Conservation (phyloP, 2,329 filamentous ascomycete species). For the Nothomitra cinnamomea region DNA sequence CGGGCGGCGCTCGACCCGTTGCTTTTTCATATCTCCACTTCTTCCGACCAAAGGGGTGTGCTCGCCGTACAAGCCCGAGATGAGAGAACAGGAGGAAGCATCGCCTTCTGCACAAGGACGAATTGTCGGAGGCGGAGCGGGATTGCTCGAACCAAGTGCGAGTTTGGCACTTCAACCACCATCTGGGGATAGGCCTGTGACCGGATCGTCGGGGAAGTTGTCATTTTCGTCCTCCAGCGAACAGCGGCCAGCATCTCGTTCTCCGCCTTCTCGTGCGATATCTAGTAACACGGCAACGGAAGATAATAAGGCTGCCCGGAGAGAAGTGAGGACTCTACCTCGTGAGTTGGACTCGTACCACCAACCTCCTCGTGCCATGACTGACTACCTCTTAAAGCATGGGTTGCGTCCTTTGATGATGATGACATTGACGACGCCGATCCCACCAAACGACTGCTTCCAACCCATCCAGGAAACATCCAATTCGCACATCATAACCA, state of each 20-base stretch:
- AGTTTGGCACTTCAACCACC: background rate
- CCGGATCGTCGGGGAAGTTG: background rate
- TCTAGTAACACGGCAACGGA: conserved; percentile 3
- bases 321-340: conserved; percentile 21
- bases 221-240: background rate
- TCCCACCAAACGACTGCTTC: conserved; percentile 12
- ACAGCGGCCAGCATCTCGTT: background rate
- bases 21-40: no score
- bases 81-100: no score
- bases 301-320: conserved; percentile 9
- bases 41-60: no score
- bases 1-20: no score
- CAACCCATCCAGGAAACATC: conserved; percentile 22
- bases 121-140: background rate
- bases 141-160: background rate
- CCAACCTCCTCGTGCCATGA: background rate
- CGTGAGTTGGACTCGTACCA: conserved; percentile 14
- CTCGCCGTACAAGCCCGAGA: no score
- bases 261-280: background rate
- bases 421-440: conserved; percentile 21
- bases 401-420: conserved; percentile 27
- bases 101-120: no score
- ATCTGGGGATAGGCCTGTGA: background rate
- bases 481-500: conserved; percentile 29
- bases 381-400: conserved; percentile 16